Evolutionary conservation across 2,329 filamentous ascomycete genomes (phyloP).

Genomic region (Pseudogymnoascus sp.): DNA sequence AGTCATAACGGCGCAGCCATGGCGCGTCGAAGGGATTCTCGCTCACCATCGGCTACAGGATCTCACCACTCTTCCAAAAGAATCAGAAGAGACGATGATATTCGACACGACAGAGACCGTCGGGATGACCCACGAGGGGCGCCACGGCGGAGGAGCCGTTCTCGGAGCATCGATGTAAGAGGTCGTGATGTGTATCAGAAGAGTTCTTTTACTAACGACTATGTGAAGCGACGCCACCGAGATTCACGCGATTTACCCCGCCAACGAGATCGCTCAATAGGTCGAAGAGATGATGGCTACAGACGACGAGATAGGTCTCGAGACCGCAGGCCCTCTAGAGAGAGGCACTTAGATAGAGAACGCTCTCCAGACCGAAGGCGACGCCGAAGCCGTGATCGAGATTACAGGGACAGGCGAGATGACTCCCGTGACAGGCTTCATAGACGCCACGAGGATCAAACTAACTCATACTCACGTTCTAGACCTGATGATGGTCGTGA

Average conservation of each 20-base stretch:
- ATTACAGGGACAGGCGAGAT: slow-evolving; percentile 62
- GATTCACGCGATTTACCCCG: slow-evolving; percentile 50
- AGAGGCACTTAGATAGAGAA: slow-evolving; percentile 48
- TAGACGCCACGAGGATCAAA: slow-evolving; percentile 59
- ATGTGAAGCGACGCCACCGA: slow-evolving; percentile 48
- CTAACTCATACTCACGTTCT: slow-evolving; percentile 59
- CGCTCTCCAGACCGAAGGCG: slow-evolving; percentile 50
- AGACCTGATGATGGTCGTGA: slow-evolving; percentile 59
- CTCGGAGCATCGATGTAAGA: slow-evolving; percentile 55
- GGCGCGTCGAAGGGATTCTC: slow-evolving; percentile 54
- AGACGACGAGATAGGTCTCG: slow-evolving; percentile 54
- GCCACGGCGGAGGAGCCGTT: slow-evolving; percentile 49
- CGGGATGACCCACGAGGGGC: slow-evolving; percentile 41
- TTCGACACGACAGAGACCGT: slow-evolving; percentile 42
- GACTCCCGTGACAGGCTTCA: slow-evolving; percentile 60
- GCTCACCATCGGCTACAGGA: slow-evolving; percentile 93
- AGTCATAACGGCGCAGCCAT: slow-evolving; percentile 37
- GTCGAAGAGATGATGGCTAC: slow-evolving; percentile 57
- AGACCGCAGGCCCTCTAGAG: slow-evolving; percentile 55
- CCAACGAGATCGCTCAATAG: slow-evolving; percentile 62
- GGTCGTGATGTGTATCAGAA: slow-evolving; percentile 16
- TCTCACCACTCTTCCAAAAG: slow-evolving; percentile 64
- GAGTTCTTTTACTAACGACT: slow-evolving; percentile 33
- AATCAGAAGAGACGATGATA: slow-evolving; percentile 40
- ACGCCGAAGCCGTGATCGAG: slow-evolving; percentile 59